Evolutionary conservation across 306 rosid genomes (phyloP), one percentile per base, ranked within the genome.

Genomic region (Vigna mungo): DNA sequence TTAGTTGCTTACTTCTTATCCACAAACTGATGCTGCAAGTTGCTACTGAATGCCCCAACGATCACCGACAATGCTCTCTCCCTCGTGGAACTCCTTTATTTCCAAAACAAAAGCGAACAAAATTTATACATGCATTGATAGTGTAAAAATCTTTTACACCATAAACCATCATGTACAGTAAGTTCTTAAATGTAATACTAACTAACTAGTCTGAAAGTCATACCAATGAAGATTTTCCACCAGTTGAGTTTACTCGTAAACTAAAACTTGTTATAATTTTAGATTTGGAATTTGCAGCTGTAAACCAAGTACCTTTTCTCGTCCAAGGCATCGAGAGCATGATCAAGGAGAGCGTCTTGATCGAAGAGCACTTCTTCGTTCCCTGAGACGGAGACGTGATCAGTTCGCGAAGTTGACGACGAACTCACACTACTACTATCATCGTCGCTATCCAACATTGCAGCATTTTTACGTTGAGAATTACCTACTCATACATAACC

Each of bases 341-440:
- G 97, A 72, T 95, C 98, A 11, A 95, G 93, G 71, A 90, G 74
- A 66, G 81, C 70, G 66, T 90, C 96, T 77, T 86, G 93, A 58
- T 89, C 93, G 16, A 89, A 77, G 18, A 83, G 89, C 73, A 85
- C 81, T 52, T 92, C 93, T 56, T 90, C 96, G 63, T 58, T 78
- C 68, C 84, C 96, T n/a, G 85, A 69, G 34, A 87, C 82, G 16
- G 84, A 74, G 74, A 90, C 37, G 14, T 74, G 84, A 75, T 91
- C 96, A 6, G 98, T 88, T 17, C 86, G 92, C n/a, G 62, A 55
- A 54, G 96, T 87, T 18, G 98, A 92, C 1, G 96, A 80, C 13
- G 97, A 92, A 78, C 93, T 89, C 78, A 80, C 92, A 79, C 97
- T 92, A 75, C 92, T 89, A 80, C 92, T 96, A 36, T 95, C 97